Base-by-base conservation (phyloP, 495 filamentous ascomycete genomes). In the Penicillium canescens region DNA sequence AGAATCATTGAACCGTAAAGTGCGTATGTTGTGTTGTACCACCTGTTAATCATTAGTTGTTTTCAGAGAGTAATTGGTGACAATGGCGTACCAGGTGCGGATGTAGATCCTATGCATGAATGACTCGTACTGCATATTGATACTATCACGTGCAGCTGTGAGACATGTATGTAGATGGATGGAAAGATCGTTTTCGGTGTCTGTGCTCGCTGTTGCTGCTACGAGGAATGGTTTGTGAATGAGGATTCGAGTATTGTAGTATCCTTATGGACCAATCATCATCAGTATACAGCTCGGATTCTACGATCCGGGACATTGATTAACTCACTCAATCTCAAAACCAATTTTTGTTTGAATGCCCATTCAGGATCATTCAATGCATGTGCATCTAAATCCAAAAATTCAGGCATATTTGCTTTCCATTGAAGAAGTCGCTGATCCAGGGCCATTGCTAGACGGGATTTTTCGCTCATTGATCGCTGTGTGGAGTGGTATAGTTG, bases 21-120 rank as follows among this genome's bases (percentile, higher is more conserved):
- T 20, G 61, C 62, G 51, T 68, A 68, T 35, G 65, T 65, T 35
- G 61, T 68, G 33, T 62, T 68, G 37, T 65, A 68, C 65, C 64
- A 67, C 64, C 64, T 67, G 44, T 6, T 9, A 10, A 28, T 26
- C 3, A 8, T 18, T 24, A 42, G 23, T 6, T 24, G 6, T 24
- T 24, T 24, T 24, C 23, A 24, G 4, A n/a, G n/a, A 37, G 8
- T 12, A 7, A 40, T 35, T 12, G 20, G 12, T 31, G 34, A 24
- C 16, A n/a, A 39, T 6, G 16, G 23, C 37, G n/a, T 35, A 67
- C 61, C 64, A 67, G 1, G 64, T 67, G 1, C 64, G 64, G 16
- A 67, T 60, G 48, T 67, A 67, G 21, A 64, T 63, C 18, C 64
- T 42, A 26, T 67, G 64, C 41, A 67, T 39, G 40, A 67, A 67